These are phyloP conservation scores for Davidsoniella virescens DNA, from an alignment of 2,329 filamentous ascomycete genomes.

Conservation along the genomic window DNA sequence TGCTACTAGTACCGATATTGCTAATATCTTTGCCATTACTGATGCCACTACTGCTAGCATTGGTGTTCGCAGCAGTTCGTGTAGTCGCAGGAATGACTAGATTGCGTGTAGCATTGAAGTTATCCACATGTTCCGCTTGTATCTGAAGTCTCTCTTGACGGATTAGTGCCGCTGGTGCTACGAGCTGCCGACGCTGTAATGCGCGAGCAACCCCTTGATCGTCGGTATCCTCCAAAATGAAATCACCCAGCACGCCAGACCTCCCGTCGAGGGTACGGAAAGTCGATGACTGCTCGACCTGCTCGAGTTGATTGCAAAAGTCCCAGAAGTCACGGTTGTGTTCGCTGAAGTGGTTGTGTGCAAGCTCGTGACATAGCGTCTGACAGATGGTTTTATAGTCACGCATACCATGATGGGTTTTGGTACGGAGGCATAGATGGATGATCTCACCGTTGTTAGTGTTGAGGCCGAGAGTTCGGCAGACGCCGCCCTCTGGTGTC, in stretches of 20 bases:
- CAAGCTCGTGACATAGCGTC: slow-evolving; percentile 86
- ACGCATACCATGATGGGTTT: slow-evolving; percentile 83
- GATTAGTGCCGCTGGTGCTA: slow-evolving; percentile 46
- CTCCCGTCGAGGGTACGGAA: slow-evolving; percentile 47
- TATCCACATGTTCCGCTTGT: no score
- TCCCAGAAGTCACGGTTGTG: slow-evolving; percentile 87
- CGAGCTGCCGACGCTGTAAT: slow-evolving; percentile 49
- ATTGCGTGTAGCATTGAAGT: no score
- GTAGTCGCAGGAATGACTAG: no score
- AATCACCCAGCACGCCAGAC: slow-evolving; percentile 32
- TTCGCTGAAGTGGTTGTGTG: slow-evolving; percentile 73
- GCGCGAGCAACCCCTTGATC: slow-evolving; percentile 53
- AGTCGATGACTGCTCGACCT: slow-evolving; percentile 40
- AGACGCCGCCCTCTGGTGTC: slow-evolving; percentile 53
- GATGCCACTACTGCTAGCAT: no score
- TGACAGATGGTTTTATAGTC: slow-evolving; percentile 85
- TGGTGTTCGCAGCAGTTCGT: no score
- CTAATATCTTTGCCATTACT: no score
- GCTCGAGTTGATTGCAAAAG: slow-evolving; percentile 71
- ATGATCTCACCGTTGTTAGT: slow-evolving; percentile 79
- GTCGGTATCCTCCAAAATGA: slow-evolving; percentile 21
- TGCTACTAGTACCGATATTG: no score
- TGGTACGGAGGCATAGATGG: slow-evolving; percentile 77
- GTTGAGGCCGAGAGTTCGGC: slow-evolving; percentile 71
- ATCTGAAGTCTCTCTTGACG: no score